Evolutionary conservation across 257 asterid genomes (phyloP), one percentile per base, ranked within the genome.

Genomic region (Salvia rosmarinus): DNA sequence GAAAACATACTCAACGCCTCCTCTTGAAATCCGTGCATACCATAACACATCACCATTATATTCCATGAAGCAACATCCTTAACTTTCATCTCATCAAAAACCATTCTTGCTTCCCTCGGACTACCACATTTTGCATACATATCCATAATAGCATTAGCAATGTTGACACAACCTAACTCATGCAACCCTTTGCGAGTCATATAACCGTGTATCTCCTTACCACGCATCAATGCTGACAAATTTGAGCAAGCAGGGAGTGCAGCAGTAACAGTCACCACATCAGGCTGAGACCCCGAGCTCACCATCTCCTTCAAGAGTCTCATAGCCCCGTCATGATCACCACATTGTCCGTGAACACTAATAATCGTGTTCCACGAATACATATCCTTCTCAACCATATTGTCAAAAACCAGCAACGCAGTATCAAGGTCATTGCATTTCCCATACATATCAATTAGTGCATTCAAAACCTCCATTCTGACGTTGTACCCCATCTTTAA

Each of bases 121-220:
- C 88, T 80, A 64, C 99, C 95, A 32, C 96, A 91, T 83, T 94
- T 94, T 35, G 88, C 85, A 56, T 91, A 94, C 99, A 91, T 91
- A 82, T 94, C 96, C 93, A 94, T 83, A 19, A 94, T 69, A 47
- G 98, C 86, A 78, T 92, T 92, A 59, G 64, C 76, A 3, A 76
- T 79, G 78, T 76, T 74, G 0, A 88, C 78, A 72, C 75, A 30
- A 6, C 72, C 76, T n/a, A 55, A 51, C 43, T 72, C 78, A 66
- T 76, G 72, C 79, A 85, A 68, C 39, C 89, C 83, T 35, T 78
- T 85, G 43, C 77, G 71, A 51, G 77, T 77, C 81, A 93, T 86
- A 78, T 84, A 79, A 1, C 88, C 83, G 19, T 92, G 98, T 64
- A 92, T 68, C 79, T 90, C 96, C 73, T 79, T 87, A 57, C 97